Conservation (phyloP, 2,329 filamentous ascomycete species). For the Clonostachys byssicola region DNA sequence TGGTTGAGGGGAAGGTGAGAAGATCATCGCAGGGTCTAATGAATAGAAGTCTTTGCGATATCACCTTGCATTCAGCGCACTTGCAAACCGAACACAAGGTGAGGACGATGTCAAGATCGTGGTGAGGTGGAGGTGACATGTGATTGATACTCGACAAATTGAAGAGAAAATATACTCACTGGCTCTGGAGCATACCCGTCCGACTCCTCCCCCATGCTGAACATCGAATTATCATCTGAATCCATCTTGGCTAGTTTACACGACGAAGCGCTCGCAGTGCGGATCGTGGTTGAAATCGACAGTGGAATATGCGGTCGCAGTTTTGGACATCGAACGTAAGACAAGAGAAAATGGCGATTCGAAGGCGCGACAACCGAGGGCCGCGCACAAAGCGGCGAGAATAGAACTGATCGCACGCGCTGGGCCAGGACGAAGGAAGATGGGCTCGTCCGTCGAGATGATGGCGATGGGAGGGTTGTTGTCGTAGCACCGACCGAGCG, state of each 20-base stretch:
- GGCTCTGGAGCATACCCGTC: slow-evolving; percentile 33
- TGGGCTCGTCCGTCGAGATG: too few relatives aligned
- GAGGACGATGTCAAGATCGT: not conserved
- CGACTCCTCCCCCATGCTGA: slow-evolving; percentile 33
- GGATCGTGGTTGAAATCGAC: too few relatives aligned
- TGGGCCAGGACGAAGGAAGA: slow-evolving; percentile 11
- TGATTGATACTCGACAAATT: not conserved
- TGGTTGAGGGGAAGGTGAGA: not conserved
- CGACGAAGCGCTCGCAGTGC: too few relatives aligned
- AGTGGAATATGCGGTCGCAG: too few relatives aligned
- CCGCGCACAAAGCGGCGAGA: slow-evolving; percentile 6
- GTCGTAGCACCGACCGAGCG: too few relatives aligned
- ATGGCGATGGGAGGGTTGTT: too few relatives aligned
- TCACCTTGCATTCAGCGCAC: too few relatives aligned
- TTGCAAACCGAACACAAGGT: not conserved
- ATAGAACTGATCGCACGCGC: slow-evolving; percentile 10
- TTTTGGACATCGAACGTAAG: slow-evolving; percentile 10
- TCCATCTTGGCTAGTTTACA: slow-evolving; percentile 36
- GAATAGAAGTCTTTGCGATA: not conserved
- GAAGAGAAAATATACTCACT: slow-evolving; percentile 17
- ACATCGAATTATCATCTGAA: slow-evolving; percentile 46
- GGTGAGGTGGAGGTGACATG: not conserved
- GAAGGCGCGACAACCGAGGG: slow-evolving; percentile 12
- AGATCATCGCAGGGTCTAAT: not conserved
- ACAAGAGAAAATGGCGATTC: slow-evolving; percentile 7